Evolutionary conservation across 225 moss, liverwort and hornwort genomes (phyloP), one percentile per base, ranked within the genome.

Genomic region (Thuidium tamariscinum): DNA sequence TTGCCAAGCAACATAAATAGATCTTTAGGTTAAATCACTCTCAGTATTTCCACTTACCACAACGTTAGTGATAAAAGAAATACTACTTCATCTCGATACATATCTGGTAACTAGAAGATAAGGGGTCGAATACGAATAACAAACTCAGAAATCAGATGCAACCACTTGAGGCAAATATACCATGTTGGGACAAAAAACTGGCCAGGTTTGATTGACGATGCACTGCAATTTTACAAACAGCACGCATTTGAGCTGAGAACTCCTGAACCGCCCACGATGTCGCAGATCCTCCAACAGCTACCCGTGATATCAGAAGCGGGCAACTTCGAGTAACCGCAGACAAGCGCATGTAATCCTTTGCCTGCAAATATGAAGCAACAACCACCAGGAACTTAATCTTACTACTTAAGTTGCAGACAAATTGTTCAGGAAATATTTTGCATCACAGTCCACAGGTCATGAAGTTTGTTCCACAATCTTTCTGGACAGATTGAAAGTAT

Each of bases 331-430:
- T 93, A 71, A 97, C 97, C 81, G 97, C 97, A 88, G 96, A 93
- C 81, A 99, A 92, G 78, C 99, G 97, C 95, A 99, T 97, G 61
- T 92, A 93, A 89, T 99, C 99, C 89, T 97, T 97, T 77, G 99
- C 99, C 99, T 99, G 96, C 89, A 95, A 74, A 84, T 22, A 84
- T 21, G 39, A 29, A 52, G 73, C 65, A 84, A 81, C 59, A 66
- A 83, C 67, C 72, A 52, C 72, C 70, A 87, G 74, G 62, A 67
- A 52, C 32, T 87, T 64, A 71, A 79, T 65, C 67, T 71, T 77
- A 71, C 86, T 81, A 25, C 54, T 65, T 65, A 54, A 46, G 76
- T 82, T 39, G 42, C 37, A 91, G 21, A 76, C 16, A 70, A 65
- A 84, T 32, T 39, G 16, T 52, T 82, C 42, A 83, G 46, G 56